Evolutionary conservation across 176 grass and related monocot genomes (phyloP), one percentile per base, ranked within the genome.

Genomic region (Cenchrus purpureus): DNA sequence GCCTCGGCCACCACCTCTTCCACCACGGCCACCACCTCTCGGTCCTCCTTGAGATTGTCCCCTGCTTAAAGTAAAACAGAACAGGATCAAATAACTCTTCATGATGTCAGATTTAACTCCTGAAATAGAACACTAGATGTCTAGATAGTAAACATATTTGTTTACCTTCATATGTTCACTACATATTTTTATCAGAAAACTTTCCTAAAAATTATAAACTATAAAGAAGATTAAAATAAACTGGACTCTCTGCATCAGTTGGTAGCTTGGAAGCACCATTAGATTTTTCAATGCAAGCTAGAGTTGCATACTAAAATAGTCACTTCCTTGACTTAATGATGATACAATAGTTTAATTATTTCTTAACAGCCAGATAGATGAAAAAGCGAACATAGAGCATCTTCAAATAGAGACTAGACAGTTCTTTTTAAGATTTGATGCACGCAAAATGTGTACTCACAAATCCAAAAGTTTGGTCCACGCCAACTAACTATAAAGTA

Each of bases 11-110:
- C 89, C 84, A 51, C 93, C 80, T 70, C 93, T 64, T 15, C 93
- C 90, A 44, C 93, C 83, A 46, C 97, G 78, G 7, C 97, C 86
- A 69, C 93, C 97, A 61, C 97, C 94, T 81, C 87, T 79, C 3
- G 85, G 55, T 61, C 17, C 89, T 78, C 65, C 75, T 78, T 86
- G 85, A 69, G 75, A 62, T 79, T 82, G 88, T n/a, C 94, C 97
- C 88, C 97, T 99, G 84, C 59, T 86, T 10, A 82, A 48, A 88
- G 81, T 46, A 80, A 91, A 42, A 4, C 1, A 77, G 6, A 63
- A 84, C 10, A 84, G 6, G 6, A 50, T 86, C 45, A 72, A 5
- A 34, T 34, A 84, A 73, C 42, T 43, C 66, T 13, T 28, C 42
- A 63, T 45, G 48, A 15, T 80, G 61, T n/a, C 14, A 2, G 42